These are phyloP conservation scores for Monoraphidium neglectum DNA, from an alignment of 139 green algal species.

Conservation along the genomic window DNA sequence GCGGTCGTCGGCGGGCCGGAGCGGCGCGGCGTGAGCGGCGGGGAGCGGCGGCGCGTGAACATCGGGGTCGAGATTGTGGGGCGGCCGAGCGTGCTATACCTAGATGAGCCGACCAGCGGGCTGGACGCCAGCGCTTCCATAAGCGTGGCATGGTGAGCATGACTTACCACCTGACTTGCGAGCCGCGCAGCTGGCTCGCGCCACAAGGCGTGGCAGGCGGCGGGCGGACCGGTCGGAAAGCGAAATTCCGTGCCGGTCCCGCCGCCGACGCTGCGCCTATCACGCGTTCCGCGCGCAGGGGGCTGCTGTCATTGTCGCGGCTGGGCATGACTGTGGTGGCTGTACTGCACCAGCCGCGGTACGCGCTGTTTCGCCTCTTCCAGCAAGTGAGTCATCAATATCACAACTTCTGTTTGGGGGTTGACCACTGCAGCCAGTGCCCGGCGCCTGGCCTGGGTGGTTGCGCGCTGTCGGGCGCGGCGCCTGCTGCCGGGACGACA, in stretches of 20 bases:
- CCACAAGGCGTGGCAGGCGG: too few species aligned
- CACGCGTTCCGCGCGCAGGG: neutral
- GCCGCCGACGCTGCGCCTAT: too few species aligned
- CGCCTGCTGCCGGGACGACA: too few species aligned
- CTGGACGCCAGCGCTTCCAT: slow-evolving; percentile 41
- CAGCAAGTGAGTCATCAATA: neutral
- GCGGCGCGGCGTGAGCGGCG: slow-evolving; percentile 21
- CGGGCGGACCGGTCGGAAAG: too few species aligned
- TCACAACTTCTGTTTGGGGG: neutral
- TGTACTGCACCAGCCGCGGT: slow-evolving; percentile 2
- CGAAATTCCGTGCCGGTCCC: too few species aligned
- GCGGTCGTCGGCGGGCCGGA: neutral
- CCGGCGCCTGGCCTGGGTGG: too few species aligned
- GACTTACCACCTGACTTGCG: too few species aligned
- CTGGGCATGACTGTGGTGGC: neutral
- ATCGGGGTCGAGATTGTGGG: slow-evolving; percentile 39
- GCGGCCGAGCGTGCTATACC: slow-evolving; percentile 29
- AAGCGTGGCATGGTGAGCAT: neutral
- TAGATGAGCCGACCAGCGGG: slow-evolving; percentile 54
- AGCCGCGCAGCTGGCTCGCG: too few species aligned
- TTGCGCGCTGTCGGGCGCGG: too few species aligned
- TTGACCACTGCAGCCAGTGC: too few species aligned
- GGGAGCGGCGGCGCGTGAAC: slow-evolving; percentile 40
- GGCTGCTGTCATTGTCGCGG: neutral
- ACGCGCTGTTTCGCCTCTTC: neutral